A percentile compares a stretch with the other conserved stretches of the same genome.
Conservation (phyloP, 495 filamentous ascomycete genomes). For the Melanomma pulvis-pyrius region DNA sequence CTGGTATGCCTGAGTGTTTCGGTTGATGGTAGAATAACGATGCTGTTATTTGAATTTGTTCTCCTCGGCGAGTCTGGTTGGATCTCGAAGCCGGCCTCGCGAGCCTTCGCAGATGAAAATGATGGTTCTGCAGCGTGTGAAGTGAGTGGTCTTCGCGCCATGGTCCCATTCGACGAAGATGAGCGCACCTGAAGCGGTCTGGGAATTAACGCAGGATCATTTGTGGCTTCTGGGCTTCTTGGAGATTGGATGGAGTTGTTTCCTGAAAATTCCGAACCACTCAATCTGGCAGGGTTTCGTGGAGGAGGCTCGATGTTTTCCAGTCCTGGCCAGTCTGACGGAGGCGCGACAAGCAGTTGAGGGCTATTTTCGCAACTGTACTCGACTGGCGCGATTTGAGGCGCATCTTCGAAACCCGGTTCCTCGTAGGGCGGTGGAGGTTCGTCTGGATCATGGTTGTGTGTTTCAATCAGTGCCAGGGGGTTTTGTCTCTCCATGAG, state of each 20-base stretch:
- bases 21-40: conserved; percentile 6
- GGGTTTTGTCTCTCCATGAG: conserved; percentile 4
- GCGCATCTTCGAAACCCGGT: conserved; percentile 2
- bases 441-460: conserved; percentile 17
- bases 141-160: not conserved
- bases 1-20: conserved; percentile 39
- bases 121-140: not conserved
- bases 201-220: conserved; percentile 2
- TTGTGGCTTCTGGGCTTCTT: not conserved
- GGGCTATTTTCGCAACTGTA: conserved; percentile 34
- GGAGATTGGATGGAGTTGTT: not conserved
- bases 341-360: conserved; percentile 10
- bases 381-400: conserved; percentile 29
- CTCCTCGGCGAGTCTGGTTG: not conserved
- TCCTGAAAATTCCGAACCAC: not conserved
- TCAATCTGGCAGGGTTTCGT: conserved; percentile 10
- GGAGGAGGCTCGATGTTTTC: conserved; percentile 11
- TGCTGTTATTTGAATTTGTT: conserved; percentile 13
- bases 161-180: conserved; percentile 1
- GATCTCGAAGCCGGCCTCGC: conserved; percentile 34
- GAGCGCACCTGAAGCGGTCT: conserved; percentile 14
- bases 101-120: conserved; percentile 29
- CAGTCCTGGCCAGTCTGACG: conserved; percentile 8
- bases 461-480: conserved; percentile 2
- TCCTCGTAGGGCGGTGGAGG: conserved; percentile 35